Percentiles rank a stretch among this genome's conserved stretches.
phyloP scores from a whole-genome alignment of 306 rosid genomes.

The Hippophae gyantsensis region DNA sequence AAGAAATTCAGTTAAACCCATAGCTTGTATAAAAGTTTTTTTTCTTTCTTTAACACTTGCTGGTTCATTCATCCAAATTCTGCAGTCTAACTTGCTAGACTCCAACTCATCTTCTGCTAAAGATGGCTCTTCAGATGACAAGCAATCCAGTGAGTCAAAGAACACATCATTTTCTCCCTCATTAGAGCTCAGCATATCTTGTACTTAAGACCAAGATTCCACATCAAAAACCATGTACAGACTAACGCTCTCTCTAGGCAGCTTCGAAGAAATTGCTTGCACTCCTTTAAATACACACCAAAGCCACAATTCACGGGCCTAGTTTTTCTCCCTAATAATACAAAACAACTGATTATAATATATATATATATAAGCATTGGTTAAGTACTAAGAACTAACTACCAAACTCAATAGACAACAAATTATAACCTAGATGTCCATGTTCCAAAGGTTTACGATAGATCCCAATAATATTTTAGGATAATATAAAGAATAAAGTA shows the following conservation, averaged over 20 bases:
- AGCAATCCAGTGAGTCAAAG: slow-evolving; percentile 58
- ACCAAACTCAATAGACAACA: slow-evolving; percentile 27
- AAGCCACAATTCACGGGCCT: slow-evolving; percentile 35
- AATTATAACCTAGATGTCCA: slow-evolving; percentile 29
- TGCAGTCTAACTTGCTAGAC: slow-evolving; percentile 25
- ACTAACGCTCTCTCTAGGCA: slow-evolving; percentile 15
- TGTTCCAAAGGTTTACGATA: slow-evolving; percentile 18
- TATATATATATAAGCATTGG: slow-evolving; percentile 14
- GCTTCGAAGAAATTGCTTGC: slow-evolving; percentile 7
- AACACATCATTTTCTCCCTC: slow-evolving; percentile 49
- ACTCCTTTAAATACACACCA: slow-evolving; percentile 24
- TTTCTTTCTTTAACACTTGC: slow-evolving; percentile 64
- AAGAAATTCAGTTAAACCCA: slow-evolving; percentile 39
- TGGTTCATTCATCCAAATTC: slow-evolving; percentile 71
- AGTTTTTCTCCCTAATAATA: slow-evolving; percentile 33
- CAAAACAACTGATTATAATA: slow-evolving; percentile 22
- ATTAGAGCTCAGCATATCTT: slow-evolving; percentile 70
- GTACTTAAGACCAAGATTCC: slow-evolving; percentile 30
- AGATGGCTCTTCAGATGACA: slow-evolving; percentile 39
- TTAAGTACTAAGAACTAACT: slow-evolving; percentile 43
- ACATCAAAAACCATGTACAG: slow-evolving; percentile 33
- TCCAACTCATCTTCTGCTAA: slow-evolving; percentile 19
- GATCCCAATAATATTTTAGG: slow-evolving; percentile 11
- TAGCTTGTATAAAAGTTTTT: slow-evolving; percentile 39
- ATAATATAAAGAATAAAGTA: slow-evolving; percentile 11